Base-by-base conservation (phyloP, 352 stramenopile species). In the Pelagophyceae sp. region DNA sequence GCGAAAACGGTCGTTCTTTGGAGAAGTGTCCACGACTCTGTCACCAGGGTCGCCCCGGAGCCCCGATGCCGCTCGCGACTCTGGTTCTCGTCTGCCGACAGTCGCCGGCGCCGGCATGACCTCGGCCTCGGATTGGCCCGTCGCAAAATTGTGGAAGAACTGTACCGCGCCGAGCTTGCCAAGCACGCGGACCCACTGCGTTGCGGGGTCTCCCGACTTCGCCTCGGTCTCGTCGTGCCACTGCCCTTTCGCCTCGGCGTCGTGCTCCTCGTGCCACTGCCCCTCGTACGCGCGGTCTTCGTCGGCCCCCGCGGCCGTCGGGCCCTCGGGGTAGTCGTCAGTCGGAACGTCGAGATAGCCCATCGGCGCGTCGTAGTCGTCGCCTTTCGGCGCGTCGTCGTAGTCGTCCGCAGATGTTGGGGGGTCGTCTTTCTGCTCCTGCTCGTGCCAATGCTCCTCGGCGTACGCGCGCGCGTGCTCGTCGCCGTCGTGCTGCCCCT, bases 361-460 rank as follows among this genome's bases (percentile, higher is more conserved):
- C 11, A 54, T 23, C 11, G 23, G 45, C 11, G 45, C 45, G 11
- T 54, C 45, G 45, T 54, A 11, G 45, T 54, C 45, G 23, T 54
- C 45, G 45, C 45, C 45, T n/a, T n/a, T n/a, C n/a, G n/a, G n/a
- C n/a, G n/a, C n/a, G n/a, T n/a, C n/a, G n/a, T n/a, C n/a, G n/a
- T n/a, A n/a, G n/a, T n/a, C n/a, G n/a, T n/a, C n/a, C 38, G 45
- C 5, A 45, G 38, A 5, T 38, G 70, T 20, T 19, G 32, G 5
- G 38, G 50, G 17, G 38, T 33, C 50, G 20, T 77, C 3, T 27
- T 25, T 1, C 31, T 45, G 19, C 72, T 77, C 5, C 35, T 15
- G 6, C 19, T 77, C 3, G 54, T 45, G 38, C 29, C 71, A 17
- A 71, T 77, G 38, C 71, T 77, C 72, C 69, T 77, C 38, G 37